Evolutionary conservation across 768 basidiomycete genomes (phyloP).

Genomic region (Paxillus involutus): DNA sequence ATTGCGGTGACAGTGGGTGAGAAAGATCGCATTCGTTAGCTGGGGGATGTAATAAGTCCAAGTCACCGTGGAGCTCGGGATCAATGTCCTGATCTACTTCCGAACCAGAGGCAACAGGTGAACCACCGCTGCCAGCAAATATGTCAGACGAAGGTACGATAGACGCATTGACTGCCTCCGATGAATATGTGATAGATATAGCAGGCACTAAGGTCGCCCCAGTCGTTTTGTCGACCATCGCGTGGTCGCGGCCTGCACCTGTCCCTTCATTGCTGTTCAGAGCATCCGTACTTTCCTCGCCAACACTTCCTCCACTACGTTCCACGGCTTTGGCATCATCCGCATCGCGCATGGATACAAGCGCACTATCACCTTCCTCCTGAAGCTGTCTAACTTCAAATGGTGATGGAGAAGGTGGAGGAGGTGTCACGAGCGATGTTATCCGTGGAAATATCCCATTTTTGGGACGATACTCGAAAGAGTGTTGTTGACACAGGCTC

Average conservation of each 20-base stretch:
- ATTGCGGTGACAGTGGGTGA: neutral
- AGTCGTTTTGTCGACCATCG: neutral
- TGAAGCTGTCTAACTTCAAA: neutral
- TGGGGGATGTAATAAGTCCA: neutral
- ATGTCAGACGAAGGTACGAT: neutral
- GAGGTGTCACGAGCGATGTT: slow-evolving; percentile 5
- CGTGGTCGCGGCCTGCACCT: neutral
- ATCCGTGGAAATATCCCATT: neutral
- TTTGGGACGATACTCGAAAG: neutral
- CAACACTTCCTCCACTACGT: neutral
- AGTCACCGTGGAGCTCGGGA: neutral
- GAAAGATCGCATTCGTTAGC: neutral
- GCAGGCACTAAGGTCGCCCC: neutral
- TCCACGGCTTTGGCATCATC: neutral
- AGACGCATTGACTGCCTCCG: neutral
- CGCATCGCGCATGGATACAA: neutral
- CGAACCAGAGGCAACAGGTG: neutral
- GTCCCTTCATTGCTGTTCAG: neutral
- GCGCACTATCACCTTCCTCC: neutral
- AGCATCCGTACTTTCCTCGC: neutral
- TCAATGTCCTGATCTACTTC: neutral
- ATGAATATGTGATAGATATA: neutral
- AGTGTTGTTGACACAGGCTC: neutral
- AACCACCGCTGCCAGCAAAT: neutral
- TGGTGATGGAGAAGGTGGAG: neutral